Conservation (phyloP, 2,329 filamentous ascomycete species). For the Nemania bipapillata region DNA sequence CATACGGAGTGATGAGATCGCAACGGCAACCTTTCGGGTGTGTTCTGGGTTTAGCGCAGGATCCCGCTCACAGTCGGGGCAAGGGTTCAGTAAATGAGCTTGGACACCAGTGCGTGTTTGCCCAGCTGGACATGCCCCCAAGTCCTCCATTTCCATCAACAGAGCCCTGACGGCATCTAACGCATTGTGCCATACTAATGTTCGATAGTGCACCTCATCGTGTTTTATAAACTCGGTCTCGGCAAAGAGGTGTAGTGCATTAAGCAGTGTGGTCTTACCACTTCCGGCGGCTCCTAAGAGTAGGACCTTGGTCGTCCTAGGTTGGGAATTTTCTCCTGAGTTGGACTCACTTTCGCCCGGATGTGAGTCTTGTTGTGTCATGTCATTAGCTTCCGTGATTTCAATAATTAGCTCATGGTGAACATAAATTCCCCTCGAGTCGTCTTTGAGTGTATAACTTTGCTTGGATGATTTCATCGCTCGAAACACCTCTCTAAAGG, state of each 20-base stretch:
- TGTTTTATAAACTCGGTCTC: not conserved
- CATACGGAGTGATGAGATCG: not conserved
- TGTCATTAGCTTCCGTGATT: not conserved
- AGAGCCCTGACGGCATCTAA: conserved; percentile 13
- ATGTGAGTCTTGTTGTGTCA: not conserved
- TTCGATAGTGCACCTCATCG: not conserved
- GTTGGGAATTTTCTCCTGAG: not conserved
- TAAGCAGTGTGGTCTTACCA: conserved; percentile 28
- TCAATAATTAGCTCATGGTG: not conserved
- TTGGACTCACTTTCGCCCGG: not conserved
- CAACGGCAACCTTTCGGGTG: conserved; percentile 4
- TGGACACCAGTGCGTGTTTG: not conserved
- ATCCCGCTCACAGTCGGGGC: not conserved
- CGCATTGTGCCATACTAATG: conserved; percentile 19
- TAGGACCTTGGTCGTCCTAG: conserved; percentile 16
- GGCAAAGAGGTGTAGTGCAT: not conserved
- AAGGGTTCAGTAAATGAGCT: not conserved
- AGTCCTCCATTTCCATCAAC: conserved; percentile 11
- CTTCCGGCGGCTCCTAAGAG: conserved; percentile 25
- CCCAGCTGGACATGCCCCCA: no score
- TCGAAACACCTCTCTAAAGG: no score
- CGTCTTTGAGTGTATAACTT: no score
- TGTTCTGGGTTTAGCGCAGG: conserved; percentile 9
- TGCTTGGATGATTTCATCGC: conserved; percentile 4
- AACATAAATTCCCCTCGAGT: no score